These are phyloP conservation scores for Aspergillus ochraceus DNA, from an alignment of 2,329 filamentous ascomycete species.

Conservation along the genomic window DNA sequence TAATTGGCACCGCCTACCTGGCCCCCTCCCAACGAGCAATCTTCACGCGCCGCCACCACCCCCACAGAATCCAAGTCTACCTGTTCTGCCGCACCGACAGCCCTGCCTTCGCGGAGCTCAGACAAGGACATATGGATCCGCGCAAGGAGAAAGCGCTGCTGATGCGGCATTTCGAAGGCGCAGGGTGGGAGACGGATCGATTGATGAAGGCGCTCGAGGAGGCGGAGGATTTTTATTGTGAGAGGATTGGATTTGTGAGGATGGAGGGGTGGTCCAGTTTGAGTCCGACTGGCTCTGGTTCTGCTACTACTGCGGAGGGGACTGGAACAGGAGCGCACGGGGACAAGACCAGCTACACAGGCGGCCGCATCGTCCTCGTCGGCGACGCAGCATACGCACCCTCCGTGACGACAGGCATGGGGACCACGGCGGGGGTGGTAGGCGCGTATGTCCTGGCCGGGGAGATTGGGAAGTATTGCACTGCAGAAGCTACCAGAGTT, in stretches of 20 bases:
- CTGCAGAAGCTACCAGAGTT: constrained; percentile 12
- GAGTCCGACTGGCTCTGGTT: no score
- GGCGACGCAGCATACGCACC: constrained; percentile 42
- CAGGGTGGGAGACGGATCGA: constrained; percentile 48
- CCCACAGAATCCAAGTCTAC: constrained; percentile 36
- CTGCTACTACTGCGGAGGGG: no score
- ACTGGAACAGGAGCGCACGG: no score
- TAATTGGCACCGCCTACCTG: no score
- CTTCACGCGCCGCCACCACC: constrained; percentile 11
- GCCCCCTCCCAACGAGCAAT: no score
- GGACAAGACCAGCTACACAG: no score
- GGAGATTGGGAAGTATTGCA: constrained; percentile 33
- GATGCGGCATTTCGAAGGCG: constrained; percentile 41
- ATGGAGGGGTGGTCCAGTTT: constrained; percentile 43
- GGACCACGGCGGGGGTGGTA: constrained; percentile 33
- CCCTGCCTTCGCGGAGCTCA: constrained; percentile 26
- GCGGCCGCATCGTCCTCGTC: constrained; percentile 44
- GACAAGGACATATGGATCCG: constrained; percentile 29
- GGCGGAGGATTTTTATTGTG: constrained; percentile 49
- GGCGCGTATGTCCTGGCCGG: constrained; percentile 59
- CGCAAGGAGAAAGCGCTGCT: constrained; percentile 42
- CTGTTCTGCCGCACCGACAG: constrained; percentile 29
- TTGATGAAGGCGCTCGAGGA: constrained; percentile 45
- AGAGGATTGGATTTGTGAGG: constrained; percentile 48
- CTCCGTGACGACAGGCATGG: constrained; percentile 34